These are phyloP conservation scores for Chaetomiaceae sp. DNA, from an alignment of 2,329 filamentous ascomycete species.

Conservation along the genomic window DNA sequence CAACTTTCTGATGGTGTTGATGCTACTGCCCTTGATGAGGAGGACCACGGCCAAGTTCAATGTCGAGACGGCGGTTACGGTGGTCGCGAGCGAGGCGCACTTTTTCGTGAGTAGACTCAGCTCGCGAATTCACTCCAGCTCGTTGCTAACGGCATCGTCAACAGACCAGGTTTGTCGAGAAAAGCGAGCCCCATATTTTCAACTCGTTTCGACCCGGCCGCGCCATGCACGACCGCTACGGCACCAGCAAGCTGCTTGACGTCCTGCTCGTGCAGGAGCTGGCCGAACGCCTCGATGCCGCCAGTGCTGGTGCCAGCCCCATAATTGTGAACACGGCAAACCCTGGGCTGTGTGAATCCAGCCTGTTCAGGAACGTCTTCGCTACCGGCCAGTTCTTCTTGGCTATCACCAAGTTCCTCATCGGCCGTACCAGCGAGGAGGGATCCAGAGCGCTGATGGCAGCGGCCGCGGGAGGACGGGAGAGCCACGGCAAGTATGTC, in stretches of 20 bases:
- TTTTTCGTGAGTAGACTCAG: conserved; percentile 23
- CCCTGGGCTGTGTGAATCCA: conserved; percentile 26
- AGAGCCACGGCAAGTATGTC: conserved; percentile 41
- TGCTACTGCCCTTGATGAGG: conserved; percentile 40
- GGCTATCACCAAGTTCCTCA: neutral
- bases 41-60: conserved; percentile 29
- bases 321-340: conserved; percentile 37
- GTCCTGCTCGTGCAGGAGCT: conserved; percentile 28
- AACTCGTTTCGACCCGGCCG: conserved; percentile 26
- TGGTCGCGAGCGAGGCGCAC: conserved; percentile 40
- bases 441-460: conserved; percentile 18
- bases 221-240: conserved; percentile 28
- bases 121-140: neutral
- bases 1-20: conserved; percentile 41
- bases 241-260: conserved; percentile 18
- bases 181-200: conserved; percentile 30
- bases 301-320: conserved; percentile 25
- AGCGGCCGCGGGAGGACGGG: conserved; percentile 28
- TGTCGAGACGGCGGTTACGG: conserved; percentile 31
- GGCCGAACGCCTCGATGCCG: conserved; percentile 30
- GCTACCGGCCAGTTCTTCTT: neutral
- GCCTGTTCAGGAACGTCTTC: conserved; percentile 11
- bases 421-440: conserved; percentile 16
- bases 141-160: conserved; percentile 12
- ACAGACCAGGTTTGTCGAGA: conserved; percentile 34